Base-by-base conservation (phyloP, 805 yeast species). In the Pichia eremophila region DNA sequence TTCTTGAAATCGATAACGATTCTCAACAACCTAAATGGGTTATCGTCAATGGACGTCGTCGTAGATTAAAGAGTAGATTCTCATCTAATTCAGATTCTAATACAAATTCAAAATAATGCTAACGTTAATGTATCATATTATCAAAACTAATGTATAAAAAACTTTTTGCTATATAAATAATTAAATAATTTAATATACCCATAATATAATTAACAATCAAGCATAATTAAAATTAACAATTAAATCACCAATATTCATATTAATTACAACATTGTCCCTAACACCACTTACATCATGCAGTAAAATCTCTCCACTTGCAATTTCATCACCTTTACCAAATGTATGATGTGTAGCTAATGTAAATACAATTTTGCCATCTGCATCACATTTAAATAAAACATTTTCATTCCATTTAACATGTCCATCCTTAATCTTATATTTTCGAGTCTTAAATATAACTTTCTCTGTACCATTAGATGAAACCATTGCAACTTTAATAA, bases 291-390 rank as follows among this genome's bases (percentile, higher is more conserved):
- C 72, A 17, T 81, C 81, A 39, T 66, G 58, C 52, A 85, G 66
- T 12, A 67, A 64, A 31, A 87, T 56, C 37, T 76, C 69, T 9
- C 79, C 79, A 42, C 71, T 71, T 12, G 84, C 95, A 39, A 88
- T 47, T 48, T 78, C 85, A 28, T 70, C 68, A 54, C 78, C 82
- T 58, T 83, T 81, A 37, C 95, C 89, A 55, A 90, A 74, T 3
- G 79, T 74, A 61, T 85, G 93, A 58, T 78, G 84, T 34, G 81
- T 78, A 39, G 78, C 70, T 28, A 86, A 77, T 39, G 72, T 71
- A 57, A 91, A 77, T 3, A 77, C 67, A 39, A 90, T 57, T 46
- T 69, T 73, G 4, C 82, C 81, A 11, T 76, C 82, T 5, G 80
- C 65, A 5, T 82, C 70, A 6, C 91, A 81, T 57, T 76, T 79